Evolutionary conservation across 2,329 filamentous ascomycete species (phyloP), one percentile per base, ranked within the genome.

Genomic region (Cladosporium halotolerans): DNA sequence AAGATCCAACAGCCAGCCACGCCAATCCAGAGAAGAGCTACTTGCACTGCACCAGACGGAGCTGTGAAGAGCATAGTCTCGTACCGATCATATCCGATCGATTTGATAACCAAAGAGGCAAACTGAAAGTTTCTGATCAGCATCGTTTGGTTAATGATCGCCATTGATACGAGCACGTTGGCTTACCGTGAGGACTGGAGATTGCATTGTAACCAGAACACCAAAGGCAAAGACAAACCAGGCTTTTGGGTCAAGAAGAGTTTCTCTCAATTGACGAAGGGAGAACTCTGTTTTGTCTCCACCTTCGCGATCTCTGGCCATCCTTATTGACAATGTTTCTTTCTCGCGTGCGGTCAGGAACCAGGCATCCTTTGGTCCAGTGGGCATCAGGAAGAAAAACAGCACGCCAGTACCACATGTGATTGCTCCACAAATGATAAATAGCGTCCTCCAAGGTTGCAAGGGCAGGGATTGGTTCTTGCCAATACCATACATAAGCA

Each of bases 401-500:
- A 69, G 52, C 0, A 76, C 61, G 1, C 77, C 77, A 7, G 68
- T 66, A 1, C 65, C 62, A 2, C 68, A 58, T 0, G 77, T 79
- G 7, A 78, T 55, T 0, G 70, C 72, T n/a, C 77, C 77, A 53
- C 73, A 78, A 10, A 80, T 67, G 31, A 79, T 63, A 59, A 79
- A 79, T 36, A 79, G 61, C 0, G 69, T 63, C 33, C 75, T 65
- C 77, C 77, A 80, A 0, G 74, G 70, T 0, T 67, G 68, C 3
- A 80, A 62, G 0, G 66, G 49, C 2, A 73, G 59, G 2, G 61
- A 59, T 3, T 53, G 51, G 51, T 74, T 71, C 55, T 72, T 71
- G 38, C 74, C 76, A 48, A 79, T 76, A 34, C 75, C 74, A 57
- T 78, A 78, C 73, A 76, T 77, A n/a, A 77, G 66, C 4, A 77